These are phyloP conservation scores for Ballota nigra DNA, from an alignment of 257 asterid species.

Conservation along the genomic window DNA sequence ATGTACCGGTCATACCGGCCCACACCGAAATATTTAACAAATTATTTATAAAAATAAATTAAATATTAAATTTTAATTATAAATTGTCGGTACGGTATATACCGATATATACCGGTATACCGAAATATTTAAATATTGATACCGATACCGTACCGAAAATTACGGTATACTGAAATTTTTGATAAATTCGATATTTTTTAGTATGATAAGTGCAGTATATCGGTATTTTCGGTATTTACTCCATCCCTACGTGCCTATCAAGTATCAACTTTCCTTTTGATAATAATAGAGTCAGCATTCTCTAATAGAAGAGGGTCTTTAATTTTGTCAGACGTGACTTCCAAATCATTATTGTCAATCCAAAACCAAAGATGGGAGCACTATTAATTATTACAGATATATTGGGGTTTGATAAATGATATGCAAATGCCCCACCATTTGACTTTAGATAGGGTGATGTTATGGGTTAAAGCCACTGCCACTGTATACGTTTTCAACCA, in stretches of 20 bases:
- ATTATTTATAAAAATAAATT: too few species aligned
- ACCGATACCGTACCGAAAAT: too few species aligned
- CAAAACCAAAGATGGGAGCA: neutral
- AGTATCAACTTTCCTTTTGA: neutral
- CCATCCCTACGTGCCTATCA: neutral
- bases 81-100: too few species aligned
- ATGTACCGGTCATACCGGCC: too few species aligned
- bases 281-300: neutral
- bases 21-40: too few species aligned
- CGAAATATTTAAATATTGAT: too few species aligned
- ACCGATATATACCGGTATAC: too few species aligned
- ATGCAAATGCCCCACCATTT: conserved; percentile 10
- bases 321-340: conserved; percentile 5
- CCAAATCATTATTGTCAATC: neutral
- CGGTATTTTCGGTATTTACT: too few species aligned
- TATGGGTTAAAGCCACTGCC: conserved; percentile 11
- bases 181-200: too few species aligned
- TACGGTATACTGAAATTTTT: too few species aligned
- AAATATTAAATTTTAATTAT: too few species aligned
- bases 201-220: too few species aligned
- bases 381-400: neutral
- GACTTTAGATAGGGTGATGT: conserved; percentile 6
- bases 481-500: neutral
- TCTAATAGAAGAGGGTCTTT: neutral
- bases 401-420: neutral